A percentile compares a stretch with the other conserved stretches of the same genome.
Conservation (phyloP, 2,329 filamentous ascomycete genomes). For the Blastomyces parvus region DNA sequence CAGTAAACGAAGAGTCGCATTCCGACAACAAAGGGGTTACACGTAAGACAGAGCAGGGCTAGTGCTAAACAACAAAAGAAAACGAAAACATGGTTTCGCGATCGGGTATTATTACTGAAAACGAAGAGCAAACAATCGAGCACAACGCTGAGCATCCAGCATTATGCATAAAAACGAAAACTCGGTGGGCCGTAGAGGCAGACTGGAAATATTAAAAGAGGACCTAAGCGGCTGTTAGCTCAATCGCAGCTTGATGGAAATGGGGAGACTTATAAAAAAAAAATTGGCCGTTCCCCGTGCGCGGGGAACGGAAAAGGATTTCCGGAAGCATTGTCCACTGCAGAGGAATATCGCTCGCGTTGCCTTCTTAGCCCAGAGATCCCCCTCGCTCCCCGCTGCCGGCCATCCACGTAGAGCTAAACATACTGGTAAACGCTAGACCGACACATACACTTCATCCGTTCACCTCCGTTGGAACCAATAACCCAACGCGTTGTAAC, state of each 20-base stretch:
- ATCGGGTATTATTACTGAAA: neutral
- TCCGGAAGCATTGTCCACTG: constrained; percentile 1
- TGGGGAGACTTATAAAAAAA: constrained; percentile 34
- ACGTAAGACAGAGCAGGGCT: neutral
- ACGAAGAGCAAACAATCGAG: neutral
- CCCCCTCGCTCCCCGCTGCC: constrained; percentile 8
- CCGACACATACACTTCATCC: constrained; percentile 16
- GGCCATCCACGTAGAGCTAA: constrained; percentile 9
- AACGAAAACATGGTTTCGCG: neutral
- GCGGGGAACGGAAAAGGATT: constrained; percentile 14
- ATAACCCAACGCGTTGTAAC: constrained; percentile 3
- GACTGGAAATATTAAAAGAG: constrained; percentile 12
- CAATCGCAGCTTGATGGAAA: constrained; percentile 12
- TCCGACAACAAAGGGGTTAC: neutral
- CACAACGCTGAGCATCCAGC: neutral
- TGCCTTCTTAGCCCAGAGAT: constrained; percentile 13
- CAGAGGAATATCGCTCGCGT: constrained; percentile 10
- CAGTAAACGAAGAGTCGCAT: neutral
- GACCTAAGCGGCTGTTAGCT: constrained; percentile 24
- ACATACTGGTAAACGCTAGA: constrained; percentile 11
- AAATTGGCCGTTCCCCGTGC: constrained; percentile 24
- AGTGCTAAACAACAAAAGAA: neutral
- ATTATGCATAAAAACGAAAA: neutral
- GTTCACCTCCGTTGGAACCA: constrained; percentile 8
- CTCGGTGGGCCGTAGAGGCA: constrained; percentile 8